These are phyloP conservation scores for Monosporascus ibericus DNA, from an alignment of 2,329 filamentous ascomycete genomes.

Conservation along the genomic window DNA sequence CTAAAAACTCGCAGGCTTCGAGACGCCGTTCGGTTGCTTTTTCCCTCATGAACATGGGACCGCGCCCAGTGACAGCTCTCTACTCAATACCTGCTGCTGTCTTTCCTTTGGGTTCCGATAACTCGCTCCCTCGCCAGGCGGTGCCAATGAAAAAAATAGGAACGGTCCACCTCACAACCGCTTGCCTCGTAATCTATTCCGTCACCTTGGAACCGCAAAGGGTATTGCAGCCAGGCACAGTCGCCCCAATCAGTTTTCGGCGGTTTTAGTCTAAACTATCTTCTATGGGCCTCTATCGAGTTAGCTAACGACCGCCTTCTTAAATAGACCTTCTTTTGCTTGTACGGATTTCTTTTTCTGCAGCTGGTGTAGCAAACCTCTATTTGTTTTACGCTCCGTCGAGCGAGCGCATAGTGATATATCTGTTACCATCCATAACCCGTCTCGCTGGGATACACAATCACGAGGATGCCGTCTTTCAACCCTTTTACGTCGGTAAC, in stretches of 20 bases:
- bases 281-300: not conserved
- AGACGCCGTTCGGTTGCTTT: no score
- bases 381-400: conserved; percentile 3
- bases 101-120: no score
- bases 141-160: no score
- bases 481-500: conserved; percentile 49
- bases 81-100: no score
- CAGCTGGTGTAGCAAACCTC: not conserved
- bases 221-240: conserved; percentile 7
- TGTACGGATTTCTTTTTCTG: not conserved
- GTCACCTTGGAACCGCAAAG: no score
- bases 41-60: no score
- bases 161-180: no score
- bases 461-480: conserved; percentile 45
- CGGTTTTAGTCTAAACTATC: no score
- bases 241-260: conserved; percentile 7
- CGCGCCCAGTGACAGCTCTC: no score
- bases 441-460: conserved; percentile 3
- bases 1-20: no score
- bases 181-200: no score
- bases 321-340: not conserved
- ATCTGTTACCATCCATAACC: not conserved
- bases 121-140: no score
- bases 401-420: conserved; percentile 4
- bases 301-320: not conserved